These are phyloP conservation scores for Cryptosporidium parvum DNA, from an alignment of 169 alveolate species.

Conservation along the genomic window DNA sequence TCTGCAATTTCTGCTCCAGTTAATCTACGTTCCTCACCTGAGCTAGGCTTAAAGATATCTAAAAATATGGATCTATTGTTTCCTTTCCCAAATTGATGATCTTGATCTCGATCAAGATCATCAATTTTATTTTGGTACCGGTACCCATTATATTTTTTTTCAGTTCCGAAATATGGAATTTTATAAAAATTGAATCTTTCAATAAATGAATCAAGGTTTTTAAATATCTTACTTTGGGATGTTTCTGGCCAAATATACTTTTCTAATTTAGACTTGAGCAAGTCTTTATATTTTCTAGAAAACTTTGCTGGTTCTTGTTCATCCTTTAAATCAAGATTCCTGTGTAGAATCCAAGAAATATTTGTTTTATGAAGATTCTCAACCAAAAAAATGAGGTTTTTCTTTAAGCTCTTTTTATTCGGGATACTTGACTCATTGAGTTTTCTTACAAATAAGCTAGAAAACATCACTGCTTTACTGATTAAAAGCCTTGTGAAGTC, in stretches of 20 bases:
- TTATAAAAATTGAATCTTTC: conserved; percentile 13
- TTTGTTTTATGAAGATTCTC: conserved; percentile 24
- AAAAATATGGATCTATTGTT: not conserved
- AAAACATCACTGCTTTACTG: conserved; percentile 24
- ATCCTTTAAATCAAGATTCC: not conserved
- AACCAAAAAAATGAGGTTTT: conserved; percentile 14
- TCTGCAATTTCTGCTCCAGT: conserved; percentile 37
- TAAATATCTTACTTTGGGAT: not conserved
- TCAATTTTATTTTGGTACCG: not conserved
- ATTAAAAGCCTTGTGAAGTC: conserved; percentile 22
- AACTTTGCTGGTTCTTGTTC: not conserved
- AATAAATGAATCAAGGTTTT: conserved; percentile 18
- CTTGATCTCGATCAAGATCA: not conserved
- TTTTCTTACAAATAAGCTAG: conserved; percentile 29
- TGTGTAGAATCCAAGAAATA: conserved; percentile 42
- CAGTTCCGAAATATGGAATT: conserved; percentile 12
- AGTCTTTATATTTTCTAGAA: conserved; percentile 10
- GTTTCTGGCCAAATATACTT: conserved; percentile 63
- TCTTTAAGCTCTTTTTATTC: not conserved
- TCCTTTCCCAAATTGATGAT: not conserved
- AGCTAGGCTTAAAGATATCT: not conserved
- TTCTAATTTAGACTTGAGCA: conserved; percentile 33
- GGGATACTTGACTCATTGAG: conserved; percentile 15
- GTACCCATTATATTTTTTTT: not conserved
- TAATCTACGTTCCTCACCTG: conserved; percentile 4